A percentile compares a stretch with the other conserved stretches of the same genome.
phyloP scores from a whole-genome alignment of 805 yeast genomes.

The Nakazawaea wyomingensis region DNA sequence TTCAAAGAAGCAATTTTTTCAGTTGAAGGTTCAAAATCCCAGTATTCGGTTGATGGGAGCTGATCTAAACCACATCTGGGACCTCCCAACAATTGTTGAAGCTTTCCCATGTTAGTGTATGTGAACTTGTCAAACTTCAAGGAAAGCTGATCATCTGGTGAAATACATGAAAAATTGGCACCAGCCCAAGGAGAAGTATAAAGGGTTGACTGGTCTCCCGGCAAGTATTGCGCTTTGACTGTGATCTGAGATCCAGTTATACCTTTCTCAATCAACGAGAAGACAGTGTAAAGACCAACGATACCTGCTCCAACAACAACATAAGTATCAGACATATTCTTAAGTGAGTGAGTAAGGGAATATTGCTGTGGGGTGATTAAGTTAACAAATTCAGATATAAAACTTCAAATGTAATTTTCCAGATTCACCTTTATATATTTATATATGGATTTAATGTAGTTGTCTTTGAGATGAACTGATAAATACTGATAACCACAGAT shows the following conservation, averaged over 20 bases:
- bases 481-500: too few species aligned
- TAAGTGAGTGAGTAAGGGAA: neutral
- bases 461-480: too few species aligned
- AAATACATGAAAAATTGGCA: slow-evolving; percentile 55
- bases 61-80: slow-evolving; percentile 45
- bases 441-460: too few species aligned
- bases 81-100: slow-evolving; percentile 47
- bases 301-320: slow-evolving; percentile 46
- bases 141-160: slow-evolving; percentile 50
- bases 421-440: too few species aligned
- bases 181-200: slow-evolving; percentile 85
- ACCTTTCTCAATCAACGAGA: slow-evolving; percentile 37
- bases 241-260: slow-evolving; percentile 39
- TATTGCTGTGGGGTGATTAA: too few species aligned
- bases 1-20: slow-evolving; percentile 42
- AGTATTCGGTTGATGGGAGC: slow-evolving; percentile 52
- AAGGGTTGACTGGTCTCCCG: slow-evolving; percentile 71
- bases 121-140: slow-evolving; percentile 52
- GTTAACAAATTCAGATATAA: too few species aligned
- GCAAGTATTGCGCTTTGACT: slow-evolving; percentile 60
- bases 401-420: too few species aligned
- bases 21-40: slow-evolving; percentile 45
- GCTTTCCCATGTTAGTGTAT: slow-evolving; percentile 38
- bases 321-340: slow-evolving; percentile 8
- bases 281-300: slow-evolving; percentile 60